Base-by-base conservation (phyloP, 1,284 basidiomycete genomes). In the Puccinia novopanici region DNA sequence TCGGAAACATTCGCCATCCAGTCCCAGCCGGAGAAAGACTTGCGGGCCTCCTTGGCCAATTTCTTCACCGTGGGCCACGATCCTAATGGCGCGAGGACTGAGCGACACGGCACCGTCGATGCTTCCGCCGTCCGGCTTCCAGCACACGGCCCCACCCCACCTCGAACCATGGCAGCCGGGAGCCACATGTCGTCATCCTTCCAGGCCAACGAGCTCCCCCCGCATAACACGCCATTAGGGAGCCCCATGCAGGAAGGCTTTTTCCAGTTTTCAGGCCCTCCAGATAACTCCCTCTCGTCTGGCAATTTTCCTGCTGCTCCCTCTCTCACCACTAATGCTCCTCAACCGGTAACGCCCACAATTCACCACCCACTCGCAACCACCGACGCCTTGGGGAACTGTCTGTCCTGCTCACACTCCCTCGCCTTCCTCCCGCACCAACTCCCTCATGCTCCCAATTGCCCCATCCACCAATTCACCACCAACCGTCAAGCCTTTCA, bases 1-100 rank as follows among this genome's bases (percentile, higher is more conserved):
- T 77, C 75, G 30, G 75, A 77, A 10, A 24, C 75, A 27, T 77
- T 77, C 40, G 75, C 75, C 48, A 42, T 77, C 48, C 75, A 77
- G 68, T 77, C 75, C 8, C 75, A 77, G 42, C 63, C 75, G 24
- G 75, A 77, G 63, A 67, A 68, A 54, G 75, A 77, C 50, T 40
- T 77, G 63, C 75, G 75, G 19, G 75, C 75, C 30, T 68, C 63
- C 34, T 65, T 77, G 34, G 45, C 52, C 24, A 54, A 50, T 54
- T 77, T 77, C 42, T 75, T 75, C 50, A 17, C 59, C 17, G 40
- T 63, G 13, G 48, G 45, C 22, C 50, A 50, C 34, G 45, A 48
- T 63, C 55, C 55, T n/a, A 50, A 73, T 59, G 71, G 55, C 19
- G 15, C 17, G 50, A 55, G 57, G n/a, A n/a, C n/a, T 61, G 22